A percentile compares a stretch with the other conserved stretches of the same genome.
Conservation (phyloP, 2,329 filamentous ascomycete genomes). For the Orbilia blumenaviensis region DNA sequence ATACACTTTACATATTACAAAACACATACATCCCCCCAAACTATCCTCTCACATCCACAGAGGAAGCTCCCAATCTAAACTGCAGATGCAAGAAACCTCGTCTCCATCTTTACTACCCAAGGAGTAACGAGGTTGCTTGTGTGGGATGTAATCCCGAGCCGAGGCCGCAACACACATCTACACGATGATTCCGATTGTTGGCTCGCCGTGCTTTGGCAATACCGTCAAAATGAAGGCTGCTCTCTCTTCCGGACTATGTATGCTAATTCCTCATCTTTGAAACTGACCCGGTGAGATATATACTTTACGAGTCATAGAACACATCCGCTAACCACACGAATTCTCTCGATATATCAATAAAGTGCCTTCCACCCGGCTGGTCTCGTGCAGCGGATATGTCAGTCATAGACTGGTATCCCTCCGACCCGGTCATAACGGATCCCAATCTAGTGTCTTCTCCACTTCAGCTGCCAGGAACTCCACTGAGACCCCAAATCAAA, state of each 20-base stretch:
- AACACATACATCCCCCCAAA: background rate
- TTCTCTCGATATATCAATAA: background rate
- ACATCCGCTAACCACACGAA: background rate
- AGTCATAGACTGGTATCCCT: conserved; percentile 31
- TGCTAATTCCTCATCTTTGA: conserved; percentile 1
- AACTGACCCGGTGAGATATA: background rate
- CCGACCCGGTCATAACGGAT: background rate
- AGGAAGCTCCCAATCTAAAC: background rate
- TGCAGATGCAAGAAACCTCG: conserved; percentile 29
- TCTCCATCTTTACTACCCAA: conserved; percentile 1
- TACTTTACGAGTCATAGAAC: background rate
- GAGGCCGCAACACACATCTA: conserved; percentile 32
- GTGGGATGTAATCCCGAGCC: conserved; percentile 39
- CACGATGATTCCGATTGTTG: conserved; percentile 49
- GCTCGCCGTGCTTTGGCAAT: conserved; percentile 39
- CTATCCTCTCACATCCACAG: background rate
- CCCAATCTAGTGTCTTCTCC: conserved; percentile 33
- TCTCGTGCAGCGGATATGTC: conserved; percentile 33
- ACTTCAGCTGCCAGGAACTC: conserved; percentile 31
- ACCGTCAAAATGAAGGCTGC: conserved; percentile 46
- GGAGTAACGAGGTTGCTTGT: conserved; percentile 10
- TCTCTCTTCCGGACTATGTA: conserved; percentile 43
- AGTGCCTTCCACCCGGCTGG: conserved; percentile 36
- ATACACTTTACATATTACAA: conserved; percentile 2
- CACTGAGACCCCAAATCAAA: conserved; percentile 24